A percentile compares a stretch with the other conserved stretches of the same genome.
Evolutionary conservation across 2,329 filamentous ascomycete species (phyloP).

Genomic region (Colletotrichum salicis): DNA sequence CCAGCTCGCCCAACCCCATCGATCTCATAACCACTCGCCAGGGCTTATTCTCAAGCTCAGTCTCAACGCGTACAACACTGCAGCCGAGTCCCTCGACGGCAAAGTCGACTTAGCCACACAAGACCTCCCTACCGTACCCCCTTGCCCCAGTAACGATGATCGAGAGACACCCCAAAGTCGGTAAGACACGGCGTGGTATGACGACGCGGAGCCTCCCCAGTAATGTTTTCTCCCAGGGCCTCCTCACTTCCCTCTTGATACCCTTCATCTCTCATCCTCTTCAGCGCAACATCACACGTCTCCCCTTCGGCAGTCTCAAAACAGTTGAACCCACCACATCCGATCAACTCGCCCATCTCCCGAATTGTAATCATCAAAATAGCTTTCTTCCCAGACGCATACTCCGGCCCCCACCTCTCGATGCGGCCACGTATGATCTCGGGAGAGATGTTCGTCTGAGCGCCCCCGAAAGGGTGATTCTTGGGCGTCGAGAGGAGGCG

Average conservation of each 20-base stretch:
- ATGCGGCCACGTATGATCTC: slow-evolving; percentile 28
- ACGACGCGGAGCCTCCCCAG: neutral
- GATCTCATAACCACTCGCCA: slow-evolving; percentile 33
- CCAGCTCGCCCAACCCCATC: slow-evolving; percentile 17
- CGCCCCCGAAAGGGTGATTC: slow-evolving; percentile 29
- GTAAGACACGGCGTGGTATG: slow-evolving; percentile 11
- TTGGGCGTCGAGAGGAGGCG: slow-evolving; percentile 31
- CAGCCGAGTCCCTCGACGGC: slow-evolving; percentile 36
- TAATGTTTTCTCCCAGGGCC: neutral
- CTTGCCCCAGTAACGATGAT: slow-evolving; percentile 36
- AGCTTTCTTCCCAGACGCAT: slow-evolving; percentile 34
- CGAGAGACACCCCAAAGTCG: slow-evolving; percentile 39
- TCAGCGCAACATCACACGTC: neutral
- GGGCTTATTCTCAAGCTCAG: slow-evolving; percentile 32
- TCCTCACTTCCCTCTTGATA: too few relatives aligned
- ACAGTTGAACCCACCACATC: slow-evolving; percentile 38
- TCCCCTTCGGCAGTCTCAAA: slow-evolving; percentile 14
- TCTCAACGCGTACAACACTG: slow-evolving; percentile 37
- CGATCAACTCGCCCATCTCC: slow-evolving; percentile 32
- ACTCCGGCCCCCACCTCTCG: slow-evolving; percentile 13
- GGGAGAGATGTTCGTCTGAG: slow-evolving; percentile 23
- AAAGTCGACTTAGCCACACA: slow-evolving; percentile 39
- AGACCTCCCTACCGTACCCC: slow-evolving; percentile 39
- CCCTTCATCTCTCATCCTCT: neutral
- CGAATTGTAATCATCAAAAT: slow-evolving; percentile 35